Base-by-base conservation (phyloP, 1,139 yeast genomes). In the Protomyces lactucae-debilis region DNA sequence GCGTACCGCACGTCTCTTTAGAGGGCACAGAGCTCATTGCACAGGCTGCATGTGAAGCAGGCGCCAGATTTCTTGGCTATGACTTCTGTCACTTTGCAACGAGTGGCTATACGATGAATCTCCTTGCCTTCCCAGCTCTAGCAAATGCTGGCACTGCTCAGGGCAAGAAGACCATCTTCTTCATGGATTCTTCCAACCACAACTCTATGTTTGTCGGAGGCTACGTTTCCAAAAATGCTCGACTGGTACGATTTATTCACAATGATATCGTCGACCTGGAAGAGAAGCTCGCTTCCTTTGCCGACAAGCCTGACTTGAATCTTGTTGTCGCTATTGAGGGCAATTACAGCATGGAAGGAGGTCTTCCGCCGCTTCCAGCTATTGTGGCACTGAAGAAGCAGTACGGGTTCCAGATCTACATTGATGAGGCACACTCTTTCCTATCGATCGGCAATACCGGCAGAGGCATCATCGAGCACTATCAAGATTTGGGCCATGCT, bases 391-490 rank as follows among this genome's bases (percentile, higher is more conserved):
- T 93, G 69, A 87, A 88, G 72, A 83, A 88, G 61, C 88, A 88
- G 74, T 93, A 93, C 79, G 90, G 90, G 73, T 88, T 93, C 73
- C 89, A 88, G 73, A 78, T 93, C 66, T 93, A 88, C 74, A 88
- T 93, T 68, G 99, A 93, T 75, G 99, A 93, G 76, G 99, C 99
- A 16, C 99, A 93, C 75, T 92, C 98, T 2, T 87, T 93, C 73
- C 99, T 99, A 72, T 99, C 99, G 9, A 82, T 93, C 77, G 99
- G 99, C 39, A 93, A 95, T 52, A 77, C 78, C 60, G 99, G 99
- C 60, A 85, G 88, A 73, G 99, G 99, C 28, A 59, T 59, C 43
- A 55, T 59, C 28, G 57, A 59, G 57, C 63, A 59, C 43, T 59
- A 59, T 28, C 57, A 59, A 32, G 57, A 59, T 32, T 45, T 52